phyloP scores from a whole-genome alignment of 768 basidiomycete species.

The Mycena rosella region DNA sequence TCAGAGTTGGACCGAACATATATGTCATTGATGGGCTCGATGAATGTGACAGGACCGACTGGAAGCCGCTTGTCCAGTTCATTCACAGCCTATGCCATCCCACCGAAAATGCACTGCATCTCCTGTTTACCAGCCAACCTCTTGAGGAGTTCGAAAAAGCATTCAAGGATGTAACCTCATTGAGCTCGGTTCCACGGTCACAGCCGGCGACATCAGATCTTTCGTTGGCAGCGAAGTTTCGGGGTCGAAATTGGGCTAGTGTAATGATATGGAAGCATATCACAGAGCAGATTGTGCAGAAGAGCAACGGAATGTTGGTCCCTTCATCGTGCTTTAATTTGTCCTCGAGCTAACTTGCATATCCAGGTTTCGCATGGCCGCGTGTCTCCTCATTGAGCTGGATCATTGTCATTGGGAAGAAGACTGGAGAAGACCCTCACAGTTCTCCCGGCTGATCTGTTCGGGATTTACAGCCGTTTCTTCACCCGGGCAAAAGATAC shows the following conservation, averaged over 20 bases:
- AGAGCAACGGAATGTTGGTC: constrained; percentile 8
- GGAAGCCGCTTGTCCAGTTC: too few species aligned
- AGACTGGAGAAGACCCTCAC: too few species aligned
- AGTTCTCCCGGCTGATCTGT: too few species aligned
- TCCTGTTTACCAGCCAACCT: constrained; percentile 5
- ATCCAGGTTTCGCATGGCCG: too few species aligned
- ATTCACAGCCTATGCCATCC: too few species aligned
- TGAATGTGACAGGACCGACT: too few species aligned
- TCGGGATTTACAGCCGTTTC: too few species aligned
- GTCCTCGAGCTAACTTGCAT: constrained; percentile 3
- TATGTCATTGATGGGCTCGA: background rate
- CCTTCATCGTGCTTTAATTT: background rate
- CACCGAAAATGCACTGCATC: constrained; percentile 1
- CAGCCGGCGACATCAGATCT: background rate
- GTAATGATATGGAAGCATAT: background rate
- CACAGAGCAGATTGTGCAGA: constrained; percentile 5
- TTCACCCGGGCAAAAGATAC: too few species aligned
- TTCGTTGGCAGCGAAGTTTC: background rate
- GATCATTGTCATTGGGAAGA: background rate
- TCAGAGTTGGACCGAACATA: constrained; percentile 4
- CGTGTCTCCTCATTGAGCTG: background rate
- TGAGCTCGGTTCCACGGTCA: background rate
- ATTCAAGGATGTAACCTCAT: constrained; percentile 3
- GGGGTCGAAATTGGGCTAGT: background rate
- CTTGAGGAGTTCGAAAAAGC: background rate